phyloP scores from a whole-genome alignment of 169 alveolate species.

The Plasmodium cynomolgi region DNA sequence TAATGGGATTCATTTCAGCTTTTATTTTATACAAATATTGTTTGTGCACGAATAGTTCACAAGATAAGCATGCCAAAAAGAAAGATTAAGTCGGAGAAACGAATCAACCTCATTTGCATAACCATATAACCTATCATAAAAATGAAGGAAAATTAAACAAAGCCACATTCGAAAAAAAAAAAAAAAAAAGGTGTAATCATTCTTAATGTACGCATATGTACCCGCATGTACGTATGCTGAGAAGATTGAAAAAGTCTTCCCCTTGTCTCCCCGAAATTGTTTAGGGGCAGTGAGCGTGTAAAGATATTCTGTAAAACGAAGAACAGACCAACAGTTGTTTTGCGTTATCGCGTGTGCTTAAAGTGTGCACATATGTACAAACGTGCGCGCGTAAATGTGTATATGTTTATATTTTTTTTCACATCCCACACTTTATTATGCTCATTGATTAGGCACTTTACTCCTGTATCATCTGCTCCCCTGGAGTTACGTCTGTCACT shows the following conservation, averaged over 20 bases:
- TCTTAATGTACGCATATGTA: conserved; percentile 2
- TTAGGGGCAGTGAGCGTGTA: background rate
- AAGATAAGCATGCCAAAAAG: background rate
- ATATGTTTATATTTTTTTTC: no score
- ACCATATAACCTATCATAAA: background rate
- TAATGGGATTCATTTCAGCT: conserved; percentile 7
- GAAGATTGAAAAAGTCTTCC: background rate
- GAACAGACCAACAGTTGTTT: background rate
- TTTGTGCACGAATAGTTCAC: background rate
- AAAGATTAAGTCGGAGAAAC: background rate
- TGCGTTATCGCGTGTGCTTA: background rate
- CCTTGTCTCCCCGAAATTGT: background rate
- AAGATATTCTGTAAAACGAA: background rate
- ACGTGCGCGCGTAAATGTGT: background rate
- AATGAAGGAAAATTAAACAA: background rate
- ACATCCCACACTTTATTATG: background rate
- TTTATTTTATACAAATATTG: conserved; percentile 10
- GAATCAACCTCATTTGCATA: background rate
- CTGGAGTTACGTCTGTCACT: background rate
- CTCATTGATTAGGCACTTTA: background rate
- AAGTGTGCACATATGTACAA: background rate
- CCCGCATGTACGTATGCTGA: background rate
- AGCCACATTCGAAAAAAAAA: background rate
- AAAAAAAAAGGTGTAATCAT: background rate
- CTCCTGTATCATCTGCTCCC: background rate